A percentile compares a stretch with the other conserved stretches of the same genome.
phyloP scores from a whole-genome alignment of 805 yeast species.

The Ogataea paradorogensis region DNA sequence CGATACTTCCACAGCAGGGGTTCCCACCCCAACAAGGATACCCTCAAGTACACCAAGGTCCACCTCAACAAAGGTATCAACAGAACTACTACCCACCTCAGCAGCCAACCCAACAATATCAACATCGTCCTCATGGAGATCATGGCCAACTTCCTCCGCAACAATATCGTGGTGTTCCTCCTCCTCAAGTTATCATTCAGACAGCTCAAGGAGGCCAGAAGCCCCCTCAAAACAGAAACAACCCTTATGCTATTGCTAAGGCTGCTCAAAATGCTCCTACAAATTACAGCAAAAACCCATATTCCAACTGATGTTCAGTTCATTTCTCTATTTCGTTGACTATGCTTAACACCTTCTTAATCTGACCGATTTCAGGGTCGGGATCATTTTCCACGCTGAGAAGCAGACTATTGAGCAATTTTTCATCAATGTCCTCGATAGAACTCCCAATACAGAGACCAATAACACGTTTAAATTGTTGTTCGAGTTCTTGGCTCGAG shows the following conservation, averaged over 20 bases:
- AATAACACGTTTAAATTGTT: slow-evolving; percentile 83
- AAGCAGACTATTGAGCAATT: slow-evolving; percentile 74
- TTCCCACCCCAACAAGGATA: slow-evolving; percentile 3
- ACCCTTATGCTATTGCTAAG: slow-evolving; percentile 19
- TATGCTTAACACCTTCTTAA: slow-evolving; percentile 33
- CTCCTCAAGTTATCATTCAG: not conserved
- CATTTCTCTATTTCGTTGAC: slow-evolving; percentile 29
- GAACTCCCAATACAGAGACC: slow-evolving; percentile 88
- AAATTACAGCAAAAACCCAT: slow-evolving; percentile 20
- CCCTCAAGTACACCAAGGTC: not conserved
- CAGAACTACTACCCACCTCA: not conserved
- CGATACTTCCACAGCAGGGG: not conserved
- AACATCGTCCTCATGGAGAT: not conserved
- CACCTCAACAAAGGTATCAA: not conserved
- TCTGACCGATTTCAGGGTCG: slow-evolving; percentile 40
- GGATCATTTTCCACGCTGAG: slow-evolving; percentile 90
- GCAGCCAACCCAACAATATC: slow-evolving; percentile 8
- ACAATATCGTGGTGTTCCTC: not conserved
- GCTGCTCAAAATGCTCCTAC: slow-evolving; percentile 22
- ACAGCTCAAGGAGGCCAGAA: slow-evolving; percentile 4
- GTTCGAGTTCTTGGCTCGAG: slow-evolving; percentile 56
- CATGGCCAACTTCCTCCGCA: not conserved
- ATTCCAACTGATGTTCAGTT: slow-evolving; percentile 10
- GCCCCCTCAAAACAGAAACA: slow-evolving; percentile 5
- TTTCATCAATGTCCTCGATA: slow-evolving; percentile 59